Evolutionary conservation across 164 flowering plant species (phyloP), one percentile per base, ranked within the genome.

Genomic region (Brasenia schreberi): DNA sequence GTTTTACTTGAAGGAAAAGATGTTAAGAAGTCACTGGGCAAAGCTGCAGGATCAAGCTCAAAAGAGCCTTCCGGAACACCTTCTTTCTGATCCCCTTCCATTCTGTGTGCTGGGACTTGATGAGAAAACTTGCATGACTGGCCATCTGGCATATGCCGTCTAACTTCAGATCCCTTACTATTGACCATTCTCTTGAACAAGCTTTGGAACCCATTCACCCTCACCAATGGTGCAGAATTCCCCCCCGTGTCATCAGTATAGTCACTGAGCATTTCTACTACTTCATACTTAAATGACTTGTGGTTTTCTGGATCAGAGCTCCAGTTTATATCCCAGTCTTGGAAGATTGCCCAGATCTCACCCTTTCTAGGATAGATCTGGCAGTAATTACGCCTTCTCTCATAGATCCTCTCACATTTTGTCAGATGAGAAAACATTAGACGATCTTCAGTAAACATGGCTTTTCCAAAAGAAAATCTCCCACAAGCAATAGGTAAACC

Each of bases 401-500:
- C 39, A 33, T 14, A 14, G 2, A 77, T 82, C 65, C 77, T 74
- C 63, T 68, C 79, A 73, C 79, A 78, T 33, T 0, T 33, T 33
- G 81, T 67, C 67, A 72, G 12, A 77, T 92, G 97, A 58, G 97
- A 90, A 73, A 92, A 88, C 77, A 75, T 84, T 6, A 19, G 61
- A 66, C 43, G 76, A 53, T 80, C 80, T 62, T 77, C 82, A 18
- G 69, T 65, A 7, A 5, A 18, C 16, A 81, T 83, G 6, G 71
- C 12, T 0, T 42, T 9, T 5, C 92, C 93, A 61, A n/a, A 59
- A 64, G 18, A 73, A 67, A 80, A 91, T 43, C 69, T 81, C 39
- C 98, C 98, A 77, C 91, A 86, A 67, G 89, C 80, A 72, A 69
- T 71, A 5, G 96, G 97, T 71, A 89, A 72, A 0, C 70, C 83